Evolutionary conservation across 1,284 basidiomycete genomes (phyloP).

Genomic region (Ustilago xerochloae): DNA sequence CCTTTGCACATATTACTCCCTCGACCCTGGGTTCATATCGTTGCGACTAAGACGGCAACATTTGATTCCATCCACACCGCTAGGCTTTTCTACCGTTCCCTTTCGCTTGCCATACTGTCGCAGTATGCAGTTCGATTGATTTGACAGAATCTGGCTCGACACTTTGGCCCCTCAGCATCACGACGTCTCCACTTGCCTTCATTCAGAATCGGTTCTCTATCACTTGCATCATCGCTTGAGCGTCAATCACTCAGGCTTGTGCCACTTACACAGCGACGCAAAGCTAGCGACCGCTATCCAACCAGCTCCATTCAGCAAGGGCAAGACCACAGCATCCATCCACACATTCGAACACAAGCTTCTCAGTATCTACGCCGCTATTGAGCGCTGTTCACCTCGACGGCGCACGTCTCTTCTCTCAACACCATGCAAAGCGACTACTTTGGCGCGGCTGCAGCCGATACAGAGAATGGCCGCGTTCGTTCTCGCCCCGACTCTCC

Average conservation of each 20-base stretch:
- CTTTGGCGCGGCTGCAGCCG: slow-evolving; percentile 42
- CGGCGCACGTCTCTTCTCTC: not conserved
- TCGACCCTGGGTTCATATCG: slow-evolving; percentile 1
- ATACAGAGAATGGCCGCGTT: slow-evolving; percentile 32
- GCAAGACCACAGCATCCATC: not conserved
- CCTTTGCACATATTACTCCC: not conserved
- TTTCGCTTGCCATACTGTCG: not conserved
- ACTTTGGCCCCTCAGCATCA: not conserved
- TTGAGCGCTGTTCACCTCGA: not conserved
- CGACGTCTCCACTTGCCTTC: too few species aligned
- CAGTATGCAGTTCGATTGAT: not conserved
- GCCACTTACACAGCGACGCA: too few species aligned
- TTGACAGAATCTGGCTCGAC: not conserved
- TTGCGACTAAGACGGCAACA: not conserved
- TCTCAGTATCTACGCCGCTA: not conserved
- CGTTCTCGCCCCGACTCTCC: slow-evolving; percentile 38
- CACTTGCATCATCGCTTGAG: too few species aligned
- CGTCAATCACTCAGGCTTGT: too few species aligned
- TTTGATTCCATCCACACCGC: slow-evolving; percentile 1
- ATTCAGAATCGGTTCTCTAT: too few species aligned
- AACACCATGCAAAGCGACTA: slow-evolving; percentile 43
- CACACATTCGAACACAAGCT: not conserved
- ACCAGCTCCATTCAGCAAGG: too few species aligned
- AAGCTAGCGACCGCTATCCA: too few species aligned
- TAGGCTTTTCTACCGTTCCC: not conserved